Conservation (phyloP, 2,329 filamentous ascomycete species). For the Colletotrichum truncatum region DNA sequence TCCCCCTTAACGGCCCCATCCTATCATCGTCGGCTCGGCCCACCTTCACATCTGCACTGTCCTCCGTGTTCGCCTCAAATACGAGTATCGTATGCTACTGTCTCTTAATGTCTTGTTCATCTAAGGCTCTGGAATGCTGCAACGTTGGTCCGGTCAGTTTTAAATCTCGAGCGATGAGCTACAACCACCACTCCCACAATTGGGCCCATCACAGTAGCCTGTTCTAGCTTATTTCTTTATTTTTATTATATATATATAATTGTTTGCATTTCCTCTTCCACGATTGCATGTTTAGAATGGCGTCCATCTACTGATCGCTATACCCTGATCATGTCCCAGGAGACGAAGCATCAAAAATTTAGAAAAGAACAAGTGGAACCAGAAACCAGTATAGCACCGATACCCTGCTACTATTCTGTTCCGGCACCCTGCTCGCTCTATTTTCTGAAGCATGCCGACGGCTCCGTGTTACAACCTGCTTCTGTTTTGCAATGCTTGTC, state of each 20-base stretch:
- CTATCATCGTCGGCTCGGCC: background rate
- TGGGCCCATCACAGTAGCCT: no score
- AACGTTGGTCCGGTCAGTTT: conserved; percentile 16
- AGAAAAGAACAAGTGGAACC: no score
- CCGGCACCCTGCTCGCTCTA: background rate
- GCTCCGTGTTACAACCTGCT: conserved; percentile 1
- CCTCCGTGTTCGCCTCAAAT: background rate
- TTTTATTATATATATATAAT: no score
- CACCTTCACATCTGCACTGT: background rate
- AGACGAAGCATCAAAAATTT: no score
- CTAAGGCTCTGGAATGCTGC: background rate
- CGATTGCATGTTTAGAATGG: no score
- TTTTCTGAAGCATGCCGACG: conserved; percentile 9
- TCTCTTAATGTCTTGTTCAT: background rate
- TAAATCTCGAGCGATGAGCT: conserved; percentile 4
- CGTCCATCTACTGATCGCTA: no score
- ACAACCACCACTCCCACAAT: background rate
- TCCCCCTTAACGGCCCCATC: background rate
- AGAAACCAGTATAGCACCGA: no score
- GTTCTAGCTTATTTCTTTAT: no score
- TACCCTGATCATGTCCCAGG: no score
- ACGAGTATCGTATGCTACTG: background rate
- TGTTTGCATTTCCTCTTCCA: no score
- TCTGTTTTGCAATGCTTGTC: conserved; percentile 20
- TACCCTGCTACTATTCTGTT: background rate